These are phyloP conservation scores for Wallemia mellicola DNA, from an alignment of 1,284 basidiomycete genomes.

Conservation along the genomic window DNA sequence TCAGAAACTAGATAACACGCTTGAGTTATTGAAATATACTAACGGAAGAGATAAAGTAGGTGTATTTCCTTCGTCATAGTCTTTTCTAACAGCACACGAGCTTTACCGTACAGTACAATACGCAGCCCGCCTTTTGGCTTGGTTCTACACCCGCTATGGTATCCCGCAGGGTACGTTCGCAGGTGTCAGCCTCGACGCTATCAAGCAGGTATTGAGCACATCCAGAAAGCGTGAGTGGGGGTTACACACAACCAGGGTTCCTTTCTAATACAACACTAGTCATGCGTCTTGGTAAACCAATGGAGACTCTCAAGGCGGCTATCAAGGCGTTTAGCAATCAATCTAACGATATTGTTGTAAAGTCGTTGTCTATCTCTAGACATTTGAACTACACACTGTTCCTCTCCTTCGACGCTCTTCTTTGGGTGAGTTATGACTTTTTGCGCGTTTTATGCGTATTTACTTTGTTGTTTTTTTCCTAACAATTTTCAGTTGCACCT, in stretches of 20 bases:
- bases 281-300: slow-evolving; percentile 19
- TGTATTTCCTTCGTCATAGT: too few species aligned
- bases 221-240: neutral
- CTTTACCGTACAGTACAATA: slow-evolving; percentile 9
- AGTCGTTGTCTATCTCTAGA: slow-evolving; percentile 15
- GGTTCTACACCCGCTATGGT: slow-evolving; percentile 7
- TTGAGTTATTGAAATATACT: neutral
- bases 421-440: slow-evolving; percentile 9
- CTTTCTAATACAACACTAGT: slow-evolving; percentile 10
- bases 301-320: slow-evolving; percentile 19
- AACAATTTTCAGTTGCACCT: slow-evolving; percentile 13
- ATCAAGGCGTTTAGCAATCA: slow-evolving; percentile 13
- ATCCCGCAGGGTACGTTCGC: neutral
- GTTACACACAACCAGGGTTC: neutral
- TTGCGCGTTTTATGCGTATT: neutral
- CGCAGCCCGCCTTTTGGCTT: slow-evolving; percentile 19
- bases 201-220: neutral
- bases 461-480: neutral
- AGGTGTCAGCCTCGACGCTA: neutral
- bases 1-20: neutral
- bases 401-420: slow-evolving; percentile 13
- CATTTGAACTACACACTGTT: slow-evolving; percentile 19
- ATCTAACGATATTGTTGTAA: slow-evolving; percentile 13
- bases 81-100: too few species aligned
- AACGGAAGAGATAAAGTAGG: neutral